Evolutionary conservation across 2,329 filamentous ascomycete genomes (phyloP).

Genomic region (Alternaria rosae): DNA sequence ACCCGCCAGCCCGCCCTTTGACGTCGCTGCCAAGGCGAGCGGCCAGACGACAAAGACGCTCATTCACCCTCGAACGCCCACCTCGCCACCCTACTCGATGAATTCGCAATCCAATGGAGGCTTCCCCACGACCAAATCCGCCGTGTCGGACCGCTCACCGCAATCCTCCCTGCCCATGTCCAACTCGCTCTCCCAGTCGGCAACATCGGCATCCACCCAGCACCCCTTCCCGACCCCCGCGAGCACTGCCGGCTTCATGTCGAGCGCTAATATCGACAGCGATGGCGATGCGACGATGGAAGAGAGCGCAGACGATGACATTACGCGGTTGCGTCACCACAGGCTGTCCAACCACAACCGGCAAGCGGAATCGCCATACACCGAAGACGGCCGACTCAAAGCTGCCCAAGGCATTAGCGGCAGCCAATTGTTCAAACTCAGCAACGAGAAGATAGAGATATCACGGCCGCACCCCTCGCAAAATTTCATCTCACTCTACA

Average conservation of each 20-base stretch:
- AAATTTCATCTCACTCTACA: slow-evolving; percentile 67
- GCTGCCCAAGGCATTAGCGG: slow-evolving; percentile 42
- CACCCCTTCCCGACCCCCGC: slow-evolving; percentile 49
- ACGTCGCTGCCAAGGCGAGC: slow-evolving; percentile 48
- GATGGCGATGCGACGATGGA: slow-evolving; percentile 55
- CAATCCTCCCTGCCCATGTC: slow-evolving; percentile 54
- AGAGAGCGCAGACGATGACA: slow-evolving; percentile 42
- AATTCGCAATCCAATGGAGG: slow-evolving; percentile 53
- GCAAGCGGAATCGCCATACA: slow-evolving; percentile 44
- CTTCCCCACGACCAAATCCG: slow-evolving; percentile 37
- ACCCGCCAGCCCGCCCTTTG: slow-evolving; percentile 54
- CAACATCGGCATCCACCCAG: slow-evolving; percentile 38
- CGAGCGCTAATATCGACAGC: slow-evolving; percentile 46
- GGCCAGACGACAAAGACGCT: slow-evolving; percentile 50
- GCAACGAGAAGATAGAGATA: slow-evolving; percentile 47
- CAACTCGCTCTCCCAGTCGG: slow-evolving; percentile 44
- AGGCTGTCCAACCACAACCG: slow-evolving; percentile 58
- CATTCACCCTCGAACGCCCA: slow-evolving; percentile 57
- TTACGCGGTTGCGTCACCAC: slow-evolving; percentile 42
- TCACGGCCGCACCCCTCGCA: slow-evolving; percentile 65
- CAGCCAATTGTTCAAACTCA: slow-evolving; percentile 46
- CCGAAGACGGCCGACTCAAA: slow-evolving; percentile 34
- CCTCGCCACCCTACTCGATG: slow-evolving; percentile 58
- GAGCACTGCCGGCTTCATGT: slow-evolving; percentile 46
- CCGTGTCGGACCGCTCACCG: slow-evolving; percentile 48